A percentile compares a stretch with the other conserved stretches of the same genome.
These are phyloP conservation scores for Pythium guiyangense DNA, from an alignment of 352 stramenopile species.

Conservation along the genomic window DNA sequence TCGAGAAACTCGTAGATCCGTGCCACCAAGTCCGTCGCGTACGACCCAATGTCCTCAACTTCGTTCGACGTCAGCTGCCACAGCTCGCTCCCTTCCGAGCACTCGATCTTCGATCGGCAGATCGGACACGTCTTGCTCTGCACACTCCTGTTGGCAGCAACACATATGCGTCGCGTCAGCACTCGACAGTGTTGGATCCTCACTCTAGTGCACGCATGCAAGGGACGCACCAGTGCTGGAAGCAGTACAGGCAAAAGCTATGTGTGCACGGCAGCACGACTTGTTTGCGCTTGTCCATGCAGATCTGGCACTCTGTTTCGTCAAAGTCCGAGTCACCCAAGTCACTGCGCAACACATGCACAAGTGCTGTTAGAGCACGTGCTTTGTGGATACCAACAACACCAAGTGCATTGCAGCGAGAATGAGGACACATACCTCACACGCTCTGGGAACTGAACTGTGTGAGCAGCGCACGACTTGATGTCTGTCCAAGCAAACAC, in stretches of 20 bases:
- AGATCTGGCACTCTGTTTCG: slow-evolving; percentile 80
- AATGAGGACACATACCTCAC: slow-evolving; percentile 15
- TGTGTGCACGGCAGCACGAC: slow-evolving; percentile 67
- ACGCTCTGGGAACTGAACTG: slow-evolving; percentile 47
- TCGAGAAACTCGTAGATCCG: slow-evolving; percentile 80
- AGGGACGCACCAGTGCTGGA: slow-evolving; percentile 55
- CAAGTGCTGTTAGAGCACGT: not conserved
- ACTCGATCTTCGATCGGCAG: slow-evolving; percentile 66
- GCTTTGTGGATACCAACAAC: not conserved
- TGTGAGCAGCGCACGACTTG: slow-evolving; percentile 58
- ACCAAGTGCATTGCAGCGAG: not conserved
- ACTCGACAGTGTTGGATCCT: not conserved
- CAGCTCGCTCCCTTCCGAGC: slow-evolving; percentile 69
- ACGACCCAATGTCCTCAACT: slow-evolving; percentile 64
- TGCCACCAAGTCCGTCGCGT: slow-evolving; percentile 71
- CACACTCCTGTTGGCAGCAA: slow-evolving; percentile 31
- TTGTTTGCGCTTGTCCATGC: slow-evolving; percentile 84
- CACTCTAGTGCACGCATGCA: no score
- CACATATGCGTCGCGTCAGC: not conserved
- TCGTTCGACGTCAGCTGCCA: slow-evolving; percentile 72
- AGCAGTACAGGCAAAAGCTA: slow-evolving; percentile 76
- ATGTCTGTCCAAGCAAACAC: slow-evolving; percentile 28
- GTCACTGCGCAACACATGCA: slow-evolving; percentile 11
- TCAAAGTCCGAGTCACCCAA: slow-evolving; percentile 47
- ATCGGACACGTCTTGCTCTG: slow-evolving; percentile 78